Base-by-base conservation (phyloP, 495 filamentous ascomycete species). In the Melanomma pulvis-pyrius region DNA sequence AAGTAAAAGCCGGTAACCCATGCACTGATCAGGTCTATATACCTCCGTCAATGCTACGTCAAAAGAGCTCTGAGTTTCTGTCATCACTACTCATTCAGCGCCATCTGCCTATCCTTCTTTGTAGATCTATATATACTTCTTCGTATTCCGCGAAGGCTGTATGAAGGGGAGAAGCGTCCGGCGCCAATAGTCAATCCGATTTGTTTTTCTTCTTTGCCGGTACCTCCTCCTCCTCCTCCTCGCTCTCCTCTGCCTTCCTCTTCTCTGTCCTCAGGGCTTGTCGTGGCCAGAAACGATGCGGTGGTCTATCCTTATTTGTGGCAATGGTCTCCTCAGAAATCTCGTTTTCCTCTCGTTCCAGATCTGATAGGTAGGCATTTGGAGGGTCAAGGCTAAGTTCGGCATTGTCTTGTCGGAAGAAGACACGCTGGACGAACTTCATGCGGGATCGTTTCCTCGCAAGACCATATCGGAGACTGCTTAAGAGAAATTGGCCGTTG, bases 371-470 rank as follows among this genome's bases (percentile, higher is more conserved):
- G 7, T n/a, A 4, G 7, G 25, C 11, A 26, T 25, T 24, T 8
- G 50, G 44, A 7, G 44, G 29, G 15, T 24, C 22, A 28, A 70
- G 50, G 1, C 41, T 15, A 28, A 70, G 48, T 5, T 28, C 22
- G 17, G 41, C 32, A 0, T 26, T 15, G 25, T 70, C 59, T 39
- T 63, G 26, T 19, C 68, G 54, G 53, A 66, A 70, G 58, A 70
- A 66, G 28, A 66, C 62, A 13, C 59, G 57, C 58, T 70, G 58
- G n/a, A 70, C 62, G 47, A 70, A 70, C 44, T 59, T 70, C 58
- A 63, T 62, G 15, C 57, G 58, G 7, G 63, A 59, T 24, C 57
- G 50, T 46, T 66, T 66, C 21, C 44, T n/a, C 19, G 58, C 21
- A 34, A 61, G 30, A 32, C 34, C 30, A 30, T 52, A 52, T 5